Evolutionary conservation across 2,329 filamentous ascomycete species (phyloP).

Genomic region (Coniochaeta ligniaria): DNA sequence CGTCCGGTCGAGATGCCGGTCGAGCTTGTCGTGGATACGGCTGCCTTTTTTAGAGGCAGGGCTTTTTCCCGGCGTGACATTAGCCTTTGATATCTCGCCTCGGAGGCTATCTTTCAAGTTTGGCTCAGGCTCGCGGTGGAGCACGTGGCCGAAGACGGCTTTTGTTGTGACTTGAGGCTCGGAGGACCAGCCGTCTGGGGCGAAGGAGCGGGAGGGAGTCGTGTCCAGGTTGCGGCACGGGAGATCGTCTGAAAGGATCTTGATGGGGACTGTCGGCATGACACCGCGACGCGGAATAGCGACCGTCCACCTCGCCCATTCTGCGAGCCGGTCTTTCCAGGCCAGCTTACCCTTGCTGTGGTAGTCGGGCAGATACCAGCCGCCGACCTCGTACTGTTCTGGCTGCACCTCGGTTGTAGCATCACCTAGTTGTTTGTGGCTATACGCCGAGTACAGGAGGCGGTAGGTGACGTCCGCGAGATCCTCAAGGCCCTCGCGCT

Average conservation of each 20-base stretch:
- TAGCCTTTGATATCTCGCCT: background rate
- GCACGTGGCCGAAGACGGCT: constrained; percentile 45
- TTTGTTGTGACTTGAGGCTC: constrained; percentile 18
- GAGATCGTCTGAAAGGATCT: constrained; percentile 1
- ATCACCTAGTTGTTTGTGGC: constrained; percentile 7
- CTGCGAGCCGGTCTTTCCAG: constrained; percentile 26
- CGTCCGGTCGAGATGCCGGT: constrained; percentile 21
- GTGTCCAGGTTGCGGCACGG: background rate
- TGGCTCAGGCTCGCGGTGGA: constrained; percentile 24
- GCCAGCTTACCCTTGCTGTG: constrained; percentile 20
- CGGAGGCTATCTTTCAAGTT: constrained; percentile 3
- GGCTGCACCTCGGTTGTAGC: constrained; percentile 13
- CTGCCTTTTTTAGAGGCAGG: background rate
- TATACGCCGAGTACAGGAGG: constrained; percentile 30
- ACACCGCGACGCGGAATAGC: constrained; percentile 3
- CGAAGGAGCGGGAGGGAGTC: background rate
- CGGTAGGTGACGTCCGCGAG: constrained; percentile 36
- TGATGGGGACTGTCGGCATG: background rate
- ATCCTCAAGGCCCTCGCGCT: constrained; percentile 25
- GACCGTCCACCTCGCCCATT: constrained; percentile 26
- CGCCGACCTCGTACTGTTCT: constrained; percentile 7
- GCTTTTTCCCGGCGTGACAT: too few species aligned
- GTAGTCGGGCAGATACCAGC: constrained; percentile 22
- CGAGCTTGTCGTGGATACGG: constrained; percentile 8
- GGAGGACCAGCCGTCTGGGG: constrained; percentile 16